phyloP scores from a whole-genome alignment of 1,139 yeast genomes.

The Scheffersomyces segobiensis region DNA sequence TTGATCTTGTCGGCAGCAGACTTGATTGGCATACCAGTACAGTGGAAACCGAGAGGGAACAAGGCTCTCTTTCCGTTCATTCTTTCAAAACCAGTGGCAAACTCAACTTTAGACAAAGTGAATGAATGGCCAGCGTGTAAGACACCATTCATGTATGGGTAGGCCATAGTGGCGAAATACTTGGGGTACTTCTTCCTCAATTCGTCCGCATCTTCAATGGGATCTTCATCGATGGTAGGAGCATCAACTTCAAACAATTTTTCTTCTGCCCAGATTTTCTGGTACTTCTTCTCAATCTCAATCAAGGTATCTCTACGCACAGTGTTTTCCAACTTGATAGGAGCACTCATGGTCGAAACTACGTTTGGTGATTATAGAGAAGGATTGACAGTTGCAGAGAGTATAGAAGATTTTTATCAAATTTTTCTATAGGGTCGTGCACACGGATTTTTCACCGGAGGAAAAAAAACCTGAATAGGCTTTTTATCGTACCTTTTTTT shows the following conservation, averaged over 20 bases:
- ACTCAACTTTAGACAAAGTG: constrained; percentile 93
- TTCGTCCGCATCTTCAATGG: constrained; percentile 63
- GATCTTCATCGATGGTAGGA: constrained; percentile 68
- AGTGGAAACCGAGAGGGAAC: constrained; percentile 97
- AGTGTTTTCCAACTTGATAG: constrained; percentile 55
- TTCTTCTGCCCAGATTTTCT: constrained; percentile 82
- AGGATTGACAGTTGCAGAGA: background rate
- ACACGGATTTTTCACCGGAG: background rate
- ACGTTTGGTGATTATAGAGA: background rate
- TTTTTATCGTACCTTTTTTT: background rate
- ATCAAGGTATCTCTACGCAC: constrained; percentile 92
- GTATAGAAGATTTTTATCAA: background rate
- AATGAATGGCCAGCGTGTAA: constrained; percentile 97
- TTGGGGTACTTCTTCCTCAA: constrained; percentile 82
- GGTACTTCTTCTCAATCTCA: constrained; percentile 88
- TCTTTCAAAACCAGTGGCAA: constrained; percentile 90
- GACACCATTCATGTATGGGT: constrained; percentile 98
- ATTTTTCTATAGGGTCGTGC: background rate
- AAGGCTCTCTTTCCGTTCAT: constrained; percentile 91
- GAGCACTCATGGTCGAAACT: constrained; percentile 37
- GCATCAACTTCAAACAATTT: constrained; percentile 86
- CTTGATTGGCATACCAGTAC: constrained; percentile 99
- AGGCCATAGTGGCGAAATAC: constrained; percentile 92
- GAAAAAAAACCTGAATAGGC: background rate
- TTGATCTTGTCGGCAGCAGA: constrained; percentile 95